Conservation (phyloP, 179 eudicot genomes). For the Beta corolliflora region DNA sequence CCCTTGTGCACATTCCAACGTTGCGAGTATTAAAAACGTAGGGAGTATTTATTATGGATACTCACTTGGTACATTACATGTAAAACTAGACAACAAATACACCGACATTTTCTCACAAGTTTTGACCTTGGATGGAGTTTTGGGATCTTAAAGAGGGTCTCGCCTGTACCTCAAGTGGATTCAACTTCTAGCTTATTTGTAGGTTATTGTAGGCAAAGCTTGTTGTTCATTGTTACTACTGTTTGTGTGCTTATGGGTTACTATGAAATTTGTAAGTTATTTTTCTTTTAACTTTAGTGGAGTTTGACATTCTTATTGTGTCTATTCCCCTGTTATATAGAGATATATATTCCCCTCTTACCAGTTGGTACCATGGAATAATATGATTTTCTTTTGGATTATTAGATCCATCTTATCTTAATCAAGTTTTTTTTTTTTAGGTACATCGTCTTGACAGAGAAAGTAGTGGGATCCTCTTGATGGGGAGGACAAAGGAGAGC, state of each 20-base stretch:
- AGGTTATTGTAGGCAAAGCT: background rate
- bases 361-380: background rate
- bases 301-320: background rate
- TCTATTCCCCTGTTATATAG: background rate
- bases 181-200: background rate
- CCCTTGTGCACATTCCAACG: too few relatives aligned
- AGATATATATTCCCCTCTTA: background rate
- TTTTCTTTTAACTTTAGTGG: too few relatives aligned
- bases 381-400: background rate
- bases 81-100: too few relatives aligned
- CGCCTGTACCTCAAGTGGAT: background rate
- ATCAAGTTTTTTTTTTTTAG: slow-evolving; percentile 35
- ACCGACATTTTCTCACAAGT: background rate
- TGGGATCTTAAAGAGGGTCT: background rate
- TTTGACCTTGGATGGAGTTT: background rate
- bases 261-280: background rate
- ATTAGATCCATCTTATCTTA: slow-evolving; percentile 1
- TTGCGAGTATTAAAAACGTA: too few relatives aligned
- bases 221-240: background rate
- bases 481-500: slow-evolving; percentile 92
- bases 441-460: slow-evolving; percentile 96
- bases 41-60: too few relatives aligned
- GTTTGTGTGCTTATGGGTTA: background rate
- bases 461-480: slow-evolving; percentile 78
- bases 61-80: too few relatives aligned